Evolutionary conservation across 345 rosid genomes (phyloP), one percentile per base, ranked within the genome.

Genomic region (Lepidium africanum): DNA sequence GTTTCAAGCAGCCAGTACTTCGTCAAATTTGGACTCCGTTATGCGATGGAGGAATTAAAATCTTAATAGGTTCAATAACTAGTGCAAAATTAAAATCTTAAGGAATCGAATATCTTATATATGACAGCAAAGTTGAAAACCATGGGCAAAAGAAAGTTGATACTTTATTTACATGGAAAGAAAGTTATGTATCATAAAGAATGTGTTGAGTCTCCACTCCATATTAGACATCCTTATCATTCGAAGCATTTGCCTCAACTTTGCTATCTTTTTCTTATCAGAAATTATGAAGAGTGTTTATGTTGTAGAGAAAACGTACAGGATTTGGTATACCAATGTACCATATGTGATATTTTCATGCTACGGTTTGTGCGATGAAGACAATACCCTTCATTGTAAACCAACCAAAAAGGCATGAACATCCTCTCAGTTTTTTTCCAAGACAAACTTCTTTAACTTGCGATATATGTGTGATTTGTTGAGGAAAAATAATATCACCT

Each of bases 191-290:
- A 5, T 9, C 70, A 65, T 19, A 65, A 39, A 51, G 59, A 51
- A 12, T 67, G 53, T 1, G 63, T 33, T 0, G 23, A 54, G 53
- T 67, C 71, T 27, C 62, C 71, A 2, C 3, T 0, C 0, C 0
- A 42, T n/a, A 40, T 67, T n/a, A 52, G 43, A 1, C 71, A 67
- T 30, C 63, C 54, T 41, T 67, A 16, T 7, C 23, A 67, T 4
- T 53, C 45, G 7, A 3, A 42, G 1, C 53, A 67, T 19, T 8
- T 6, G 13, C 71, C 42, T 5, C 6, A 30, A 19, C 33, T 41
- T 2, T 11, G 3, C 38, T 0, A 1, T 1, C 0, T 0, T 21
- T 1, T 1, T 7, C 0, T 0, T 8, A n/a, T n/a, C n/a, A 0
- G 0, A 0, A 3, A 3, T 25, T 30, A n/a, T 1, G 9, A 2